These are phyloP conservation scores for Panus rudis DNA, from an alignment of 768 basidiomycete species.

Conservation along the genomic window DNA sequence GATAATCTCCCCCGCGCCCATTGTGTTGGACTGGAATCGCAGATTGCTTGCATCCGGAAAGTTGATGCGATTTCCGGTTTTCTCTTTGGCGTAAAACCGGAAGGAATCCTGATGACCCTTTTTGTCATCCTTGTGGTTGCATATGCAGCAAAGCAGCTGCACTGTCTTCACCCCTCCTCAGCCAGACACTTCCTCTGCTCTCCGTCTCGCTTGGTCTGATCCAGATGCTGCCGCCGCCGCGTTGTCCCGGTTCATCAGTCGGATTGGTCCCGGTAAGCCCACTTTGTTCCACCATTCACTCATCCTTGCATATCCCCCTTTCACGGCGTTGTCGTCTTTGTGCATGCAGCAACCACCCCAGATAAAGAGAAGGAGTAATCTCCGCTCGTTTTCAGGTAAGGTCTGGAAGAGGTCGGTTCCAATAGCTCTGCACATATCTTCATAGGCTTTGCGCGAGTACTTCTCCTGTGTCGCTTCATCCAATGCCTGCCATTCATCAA, in stretches of 20 bases:
- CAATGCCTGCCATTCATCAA: background rate
- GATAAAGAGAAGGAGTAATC: constrained; percentile 23
- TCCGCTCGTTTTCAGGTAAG: constrained; percentile 10
- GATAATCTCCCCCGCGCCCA: constrained; percentile 22
- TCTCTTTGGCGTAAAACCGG: constrained; percentile 15
- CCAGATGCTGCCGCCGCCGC: constrained; percentile 10
- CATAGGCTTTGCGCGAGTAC: constrained; percentile 12
- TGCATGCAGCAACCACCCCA: constrained; percentile 34
- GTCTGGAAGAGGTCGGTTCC: constrained; percentile 9
- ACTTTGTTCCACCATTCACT: constrained; percentile 19
- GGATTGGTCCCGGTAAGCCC: constrained; percentile 16
- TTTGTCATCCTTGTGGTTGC: constrained; percentile 30
- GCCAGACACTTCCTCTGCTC: constrained; percentile 13
- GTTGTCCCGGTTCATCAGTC: constrained; percentile 26
- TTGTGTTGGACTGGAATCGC: constrained; percentile 26
- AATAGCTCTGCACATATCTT: constrained; percentile 12
- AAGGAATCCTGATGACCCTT: constrained; percentile 28
- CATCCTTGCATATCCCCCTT: constrained; percentile 25
- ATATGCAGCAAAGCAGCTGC: constrained; percentile 23
- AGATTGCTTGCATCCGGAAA: constrained; percentile 33
- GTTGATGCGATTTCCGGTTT: constrained; percentile 14
- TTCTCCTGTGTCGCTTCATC: constrained; percentile 11
- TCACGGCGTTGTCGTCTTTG: constrained; percentile 30
- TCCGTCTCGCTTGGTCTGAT: constrained; percentile 11
- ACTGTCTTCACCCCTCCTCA: constrained; percentile 23